Base-by-base conservation (phyloP, 1,284 basidiomycete genomes). In the Chondrostereum purpureum region DNA sequence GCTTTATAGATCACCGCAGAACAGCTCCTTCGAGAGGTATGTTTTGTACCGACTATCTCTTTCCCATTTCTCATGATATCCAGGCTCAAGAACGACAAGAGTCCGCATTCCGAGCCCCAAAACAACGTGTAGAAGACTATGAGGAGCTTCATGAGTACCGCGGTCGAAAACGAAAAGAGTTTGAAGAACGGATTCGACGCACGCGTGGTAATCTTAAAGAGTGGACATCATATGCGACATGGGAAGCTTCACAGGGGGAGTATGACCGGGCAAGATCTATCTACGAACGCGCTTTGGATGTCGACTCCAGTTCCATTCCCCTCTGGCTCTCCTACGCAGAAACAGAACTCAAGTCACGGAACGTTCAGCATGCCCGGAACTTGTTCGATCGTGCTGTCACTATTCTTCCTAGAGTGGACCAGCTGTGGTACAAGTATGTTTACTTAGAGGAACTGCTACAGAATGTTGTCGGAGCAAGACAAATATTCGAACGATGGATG, bases 401-500 rank as follows among this genome's bases (percentile, higher is more conserved):
- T 8, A 78, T 98, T 1, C 80, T 99, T 19, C 95, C 96, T 4
- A 84, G 96, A 31, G 83, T 99, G 43, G 94, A 99, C 58, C 83
- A 92, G 58, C 72, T 95, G 3, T 97, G 94, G 95, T 97, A 97
- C 77, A 97, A 97, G 67, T 99, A 97, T 53, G 95, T 99, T 44
- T 97, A 97, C 67, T 80, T 99, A 45, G 95, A 99, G 63, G 95
- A 99, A 64, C 78, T 99, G 2, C 77, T 99, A 11, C 89, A 95
- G 58, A 99, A 99, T 60, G 83, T 99, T 27, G 79, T 91, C 1
- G 95, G 95, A 21, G 93, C 94, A 1, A 83, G 95, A 8, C 94
- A 98, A 62, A 90, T 99, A 47, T 99, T 99, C 58, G 96, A 99
- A 66, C 78, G 95, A 39, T 99, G 95, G 95, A 96, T 99, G 92